Evolutionary conservation across 768 basidiomycete genomes (phyloP).

Genomic region (Tricholomella constricta): DNA sequence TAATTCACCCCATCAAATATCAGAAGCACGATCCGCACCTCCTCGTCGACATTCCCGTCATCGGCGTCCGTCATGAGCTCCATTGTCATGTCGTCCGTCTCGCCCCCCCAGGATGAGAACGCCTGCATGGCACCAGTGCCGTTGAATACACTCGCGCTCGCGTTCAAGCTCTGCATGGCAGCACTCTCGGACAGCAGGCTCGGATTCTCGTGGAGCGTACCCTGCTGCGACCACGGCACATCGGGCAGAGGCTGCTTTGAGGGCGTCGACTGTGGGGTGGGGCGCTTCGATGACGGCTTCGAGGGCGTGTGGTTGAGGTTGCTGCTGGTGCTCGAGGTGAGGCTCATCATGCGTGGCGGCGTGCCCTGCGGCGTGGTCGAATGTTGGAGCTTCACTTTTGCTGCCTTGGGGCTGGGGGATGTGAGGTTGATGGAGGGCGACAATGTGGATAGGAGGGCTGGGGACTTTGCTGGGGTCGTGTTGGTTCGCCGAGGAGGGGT

Average conservation of each 20-base stretch:
- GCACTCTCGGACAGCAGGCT: slow-evolving; percentile 9
- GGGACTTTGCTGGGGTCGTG: slow-evolving; percentile 28
- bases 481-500: slow-evolving; percentile 35
- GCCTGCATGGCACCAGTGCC: slow-evolving; percentile 32
- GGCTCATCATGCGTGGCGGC: slow-evolving; percentile 24
- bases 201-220: slow-evolving; percentile 1
- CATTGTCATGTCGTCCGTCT: slow-evolving; percentile 61
- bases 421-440: slow-evolving; percentile 42
- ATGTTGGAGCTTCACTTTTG: slow-evolving; percentile 27
- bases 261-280: slow-evolving; percentile 7
- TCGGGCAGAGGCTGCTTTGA: slow-evolving; percentile 4
- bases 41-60: slow-evolving; percentile 69
- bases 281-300: slow-evolving; percentile 5
- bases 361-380: slow-evolving; percentile 29
- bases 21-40: slow-evolving; percentile 41
- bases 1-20: neutral
- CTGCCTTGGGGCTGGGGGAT: slow-evolving; percentile 42
- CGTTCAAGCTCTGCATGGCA: slow-evolving; percentile 11
- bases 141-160: slow-evolving; percentile 23
- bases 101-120: slow-evolving; percentile 46
- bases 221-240: slow-evolving; percentile 14
- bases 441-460: slow-evolving; percentile 22
- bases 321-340: slow-evolving; percentile 1
- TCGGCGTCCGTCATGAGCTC: slow-evolving; percentile 72
- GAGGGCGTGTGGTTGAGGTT: slow-evolving; percentile 7